Percentiles rank a stretch among this genome's conserved stretches.
Evolutionary conservation across 2,329 filamentous ascomycete species (phyloP).

Genomic region (Paraconiothyrium sp.): DNA sequence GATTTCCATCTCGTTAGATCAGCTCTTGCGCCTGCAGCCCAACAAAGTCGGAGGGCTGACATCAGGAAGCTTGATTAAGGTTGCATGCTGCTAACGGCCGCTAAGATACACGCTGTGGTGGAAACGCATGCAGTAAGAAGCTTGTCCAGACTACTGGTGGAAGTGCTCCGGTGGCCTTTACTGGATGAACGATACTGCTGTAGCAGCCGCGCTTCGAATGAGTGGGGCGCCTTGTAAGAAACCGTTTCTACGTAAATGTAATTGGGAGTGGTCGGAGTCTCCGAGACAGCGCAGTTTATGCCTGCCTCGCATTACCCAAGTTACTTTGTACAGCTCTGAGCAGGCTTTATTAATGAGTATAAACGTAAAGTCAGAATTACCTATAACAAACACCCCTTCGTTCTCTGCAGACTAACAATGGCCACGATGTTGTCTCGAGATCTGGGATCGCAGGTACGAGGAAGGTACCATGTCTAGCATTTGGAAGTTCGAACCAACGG

Average conservation of each 20-base stretch:
- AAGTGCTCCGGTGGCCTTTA: not conserved
- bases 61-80: not conserved
- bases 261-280: not conserved
- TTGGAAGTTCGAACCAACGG: not conserved
- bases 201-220: not conserved
- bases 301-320: not conserved
- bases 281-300: not conserved
- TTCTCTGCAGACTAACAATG: no score
- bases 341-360: no score
- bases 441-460: no score
- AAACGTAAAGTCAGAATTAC: no score
- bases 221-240: not conserved
- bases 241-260: not conserved
- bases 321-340: no score
- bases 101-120: not conserved
- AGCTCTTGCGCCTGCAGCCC: not conserved
- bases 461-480: not conserved
- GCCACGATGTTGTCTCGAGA: no score
- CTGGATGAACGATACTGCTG: not conserved
- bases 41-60: not conserved
- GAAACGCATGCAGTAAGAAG: slow-evolving; percentile 12
- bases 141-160: slow-evolving; percentile 4
- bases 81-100: slow-evolving; percentile 10
- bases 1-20: not conserved
- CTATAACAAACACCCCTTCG: no score